Evolutionary conservation across 2,329 filamentous ascomycete genomes (phyloP).

Genomic region (Scopulariopsis brevicaulis): DNA sequence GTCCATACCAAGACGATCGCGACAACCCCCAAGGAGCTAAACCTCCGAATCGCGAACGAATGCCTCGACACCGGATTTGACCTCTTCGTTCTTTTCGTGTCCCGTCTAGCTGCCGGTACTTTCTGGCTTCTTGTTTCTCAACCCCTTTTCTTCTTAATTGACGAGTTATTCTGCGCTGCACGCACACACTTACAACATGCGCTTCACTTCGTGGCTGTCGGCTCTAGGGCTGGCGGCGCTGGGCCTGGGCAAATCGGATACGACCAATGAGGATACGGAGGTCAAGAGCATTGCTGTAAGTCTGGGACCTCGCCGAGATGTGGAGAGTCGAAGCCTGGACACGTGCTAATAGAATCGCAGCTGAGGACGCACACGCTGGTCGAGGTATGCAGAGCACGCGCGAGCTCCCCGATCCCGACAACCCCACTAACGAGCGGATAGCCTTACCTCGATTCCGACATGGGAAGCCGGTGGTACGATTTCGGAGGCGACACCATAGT

Average conservation of each 20-base stretch:
- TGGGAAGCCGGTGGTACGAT: slow-evolving; percentile 98
- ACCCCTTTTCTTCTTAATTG: background rate
- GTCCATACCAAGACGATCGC: background rate
- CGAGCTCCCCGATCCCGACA: slow-evolving; percentile 7
- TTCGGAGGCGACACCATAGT: slow-evolving; percentile 94
- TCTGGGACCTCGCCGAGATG: background rate
- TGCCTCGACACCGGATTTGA: slow-evolving; percentile 1
- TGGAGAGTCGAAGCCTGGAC: background rate
- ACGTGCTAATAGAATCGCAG: slow-evolving; percentile 28
- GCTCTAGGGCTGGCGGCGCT: slow-evolving; percentile 7
- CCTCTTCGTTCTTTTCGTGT: background rate
- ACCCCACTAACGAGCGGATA: slow-evolving; percentile 25
- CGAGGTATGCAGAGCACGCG: slow-evolving; percentile 45
- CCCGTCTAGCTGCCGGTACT: background rate
- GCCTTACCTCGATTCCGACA: slow-evolving; percentile 96
- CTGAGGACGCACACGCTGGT: slow-evolving; percentile 77
- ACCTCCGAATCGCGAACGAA: background rate
- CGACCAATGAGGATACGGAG: slow-evolving; percentile 6
- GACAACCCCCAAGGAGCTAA: background rate
- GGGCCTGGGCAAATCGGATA: slow-evolving; percentile 3
- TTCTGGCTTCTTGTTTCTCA: background rate
- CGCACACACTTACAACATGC: slow-evolving; percentile 1
- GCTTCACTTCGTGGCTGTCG: slow-evolving; percentile 4
- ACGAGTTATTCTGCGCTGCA: background rate
- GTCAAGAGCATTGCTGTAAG: slow-evolving; percentile 10